Evolutionary conservation across 2,329 filamentous ascomycete genomes (phyloP).

Genomic region (Beauveria scarabaeidicola): DNA sequence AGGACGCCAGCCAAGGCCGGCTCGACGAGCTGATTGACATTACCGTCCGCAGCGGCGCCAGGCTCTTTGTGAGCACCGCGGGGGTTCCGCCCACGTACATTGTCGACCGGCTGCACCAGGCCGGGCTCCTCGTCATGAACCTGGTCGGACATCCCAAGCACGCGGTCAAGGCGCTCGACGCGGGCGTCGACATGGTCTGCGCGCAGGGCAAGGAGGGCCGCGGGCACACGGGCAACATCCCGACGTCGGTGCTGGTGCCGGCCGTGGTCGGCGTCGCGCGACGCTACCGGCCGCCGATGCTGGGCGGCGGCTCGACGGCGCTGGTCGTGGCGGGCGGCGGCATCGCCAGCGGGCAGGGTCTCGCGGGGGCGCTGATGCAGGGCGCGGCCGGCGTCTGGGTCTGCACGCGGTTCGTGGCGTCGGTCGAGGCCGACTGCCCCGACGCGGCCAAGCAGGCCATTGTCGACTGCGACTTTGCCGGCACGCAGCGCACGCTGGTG

Average conservation of each 20-base stretch:
- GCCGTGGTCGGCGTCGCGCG: slow-evolving; percentile 76
- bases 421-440: slow-evolving; percentile 70
- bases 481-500: slow-evolving; percentile 75
- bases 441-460: slow-evolving; percentile 77
- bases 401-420: slow-evolving; percentile 87
- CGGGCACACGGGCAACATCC: slow-evolving; percentile 86
- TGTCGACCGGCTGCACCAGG: slow-evolving; percentile 67
- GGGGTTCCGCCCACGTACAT: slow-evolving; percentile 70
- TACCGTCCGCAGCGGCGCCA: slow-evolving; percentile 71
- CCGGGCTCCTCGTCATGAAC: slow-evolving; percentile 85
- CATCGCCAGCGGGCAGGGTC: slow-evolving; percentile 68
- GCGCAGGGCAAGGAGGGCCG: slow-evolving; percentile 90
- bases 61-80: slow-evolving; percentile 78
- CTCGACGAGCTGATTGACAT: slow-evolving; percentile 83
- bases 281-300: slow-evolving; percentile 57
- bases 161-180: slow-evolving; percentile 76
- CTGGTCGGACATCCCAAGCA: slow-evolving; percentile 97
- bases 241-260: slow-evolving; percentile 78
- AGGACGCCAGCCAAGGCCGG: slow-evolving; percentile 87
- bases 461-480: slow-evolving; percentile 65
- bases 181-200: slow-evolving; percentile 84
- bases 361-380: slow-evolving; percentile 78
- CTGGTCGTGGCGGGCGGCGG: slow-evolving; percentile 86
- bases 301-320: slow-evolving; percentile 57
- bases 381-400: slow-evolving; percentile 89